Percentiles rank a stretch among this genome's conserved stretches.
These are phyloP conservation scores for Paracorniculantispora psalliotae DNA, from an alignment of 2,329 filamentous ascomycete species.

Conservation along the genomic window DNA sequence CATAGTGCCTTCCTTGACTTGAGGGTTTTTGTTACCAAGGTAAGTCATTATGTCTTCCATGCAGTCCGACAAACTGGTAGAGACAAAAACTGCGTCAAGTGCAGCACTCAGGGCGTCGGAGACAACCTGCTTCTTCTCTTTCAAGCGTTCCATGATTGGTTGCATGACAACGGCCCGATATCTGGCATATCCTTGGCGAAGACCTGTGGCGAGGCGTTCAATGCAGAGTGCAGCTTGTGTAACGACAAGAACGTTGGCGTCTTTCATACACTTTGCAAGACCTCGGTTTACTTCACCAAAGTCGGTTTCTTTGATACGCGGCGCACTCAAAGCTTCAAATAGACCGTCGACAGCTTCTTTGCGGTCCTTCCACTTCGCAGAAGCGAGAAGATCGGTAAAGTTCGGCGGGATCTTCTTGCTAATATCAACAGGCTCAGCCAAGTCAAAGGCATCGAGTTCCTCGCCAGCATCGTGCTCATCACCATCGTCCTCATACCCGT, in stretches of 20 bases:
- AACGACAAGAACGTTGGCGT: slow-evolving; percentile 93
- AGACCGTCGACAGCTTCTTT: slow-evolving; percentile 90
- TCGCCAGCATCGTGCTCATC: slow-evolving; percentile 50
- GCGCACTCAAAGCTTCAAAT: slow-evolving; percentile 71
- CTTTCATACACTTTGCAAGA: slow-evolving; percentile 96
- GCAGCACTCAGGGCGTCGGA: slow-evolving; percentile 83
- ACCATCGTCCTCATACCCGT: slow-evolving; percentile 52
- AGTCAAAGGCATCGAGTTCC: slow-evolving; percentile 75
- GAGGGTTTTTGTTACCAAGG: slow-evolving; percentile 90
- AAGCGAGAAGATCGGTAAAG: slow-evolving; percentile 77
- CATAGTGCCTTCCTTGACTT: slow-evolving; percentile 93
- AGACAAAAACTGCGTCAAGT: slow-evolving; percentile 63
- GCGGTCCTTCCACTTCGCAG: slow-evolving; percentile 96
- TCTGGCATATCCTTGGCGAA: slow-evolving; percentile 72
- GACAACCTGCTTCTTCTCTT: slow-evolving; percentile 92
- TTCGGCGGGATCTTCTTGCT: slow-evolving; percentile 74
- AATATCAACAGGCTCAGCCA: slow-evolving; percentile 84
- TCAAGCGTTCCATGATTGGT: slow-evolving; percentile 90
- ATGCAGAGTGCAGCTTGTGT: slow-evolving; percentile 91
- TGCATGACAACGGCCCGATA: slow-evolving; percentile 77
- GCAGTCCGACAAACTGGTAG: slow-evolving; percentile 74
- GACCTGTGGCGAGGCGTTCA: slow-evolving; percentile 79
- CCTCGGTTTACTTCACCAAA: slow-evolving; percentile 79
- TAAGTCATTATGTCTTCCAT: slow-evolving; percentile 86
- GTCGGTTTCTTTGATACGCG: slow-evolving; percentile 84